Evolutionary conservation across 371 early-diverging fungal genomes (phyloP).

Genomic region (Chytridium lagenaria): DNA sequence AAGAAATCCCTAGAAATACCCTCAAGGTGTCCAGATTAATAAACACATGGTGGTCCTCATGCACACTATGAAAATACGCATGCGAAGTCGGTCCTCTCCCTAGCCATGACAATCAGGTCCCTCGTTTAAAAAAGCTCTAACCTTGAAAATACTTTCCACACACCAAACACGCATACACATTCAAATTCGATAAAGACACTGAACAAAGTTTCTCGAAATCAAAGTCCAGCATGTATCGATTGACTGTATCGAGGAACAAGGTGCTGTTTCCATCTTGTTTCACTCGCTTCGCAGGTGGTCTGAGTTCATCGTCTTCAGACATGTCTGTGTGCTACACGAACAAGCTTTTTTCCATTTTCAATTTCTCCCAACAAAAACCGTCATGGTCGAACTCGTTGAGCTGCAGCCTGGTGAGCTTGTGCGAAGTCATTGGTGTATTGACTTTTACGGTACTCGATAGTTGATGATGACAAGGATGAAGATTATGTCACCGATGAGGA

Average conservation of each 20-base stretch:
- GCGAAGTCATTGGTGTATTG: background rate
- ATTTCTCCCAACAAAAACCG: background rate
- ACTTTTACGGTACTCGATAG: background rate
- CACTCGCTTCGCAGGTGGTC: background rate
- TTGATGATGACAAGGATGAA: conserved; percentile 35
- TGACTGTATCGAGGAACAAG: conserved; percentile 64
- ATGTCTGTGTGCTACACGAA: no score
- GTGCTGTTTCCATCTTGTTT: conserved; percentile 28
- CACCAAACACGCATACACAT: conserved; percentile 96
- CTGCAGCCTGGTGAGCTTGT: background rate
- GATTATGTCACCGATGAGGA: conserved; percentile 38
- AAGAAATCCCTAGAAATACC: conserved; percentile 46
- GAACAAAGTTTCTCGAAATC: conserved; percentile 98
- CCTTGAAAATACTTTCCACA: conserved; percentile 98
- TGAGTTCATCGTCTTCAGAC: background rate
- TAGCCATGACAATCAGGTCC: conserved; percentile 31
- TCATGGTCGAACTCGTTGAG: conserved; percentile 9
- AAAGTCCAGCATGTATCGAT: conserved; percentile 93
- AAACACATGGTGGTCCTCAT: conserved; percentile 96
- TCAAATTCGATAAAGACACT: conserved; percentile 88
- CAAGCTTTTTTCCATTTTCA: conserved; percentile 12
- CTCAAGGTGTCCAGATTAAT: conserved; percentile 89
- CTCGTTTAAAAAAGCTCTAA: conserved; percentile 29
- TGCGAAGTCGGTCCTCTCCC: conserved; percentile 90
- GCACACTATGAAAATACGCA: conserved; percentile 94